Evolutionary conservation across 495 filamentous ascomycete genomes (phyloP), one percentile per base, ranked within the genome.

Genomic region (Gamarada debralockiae): DNA sequence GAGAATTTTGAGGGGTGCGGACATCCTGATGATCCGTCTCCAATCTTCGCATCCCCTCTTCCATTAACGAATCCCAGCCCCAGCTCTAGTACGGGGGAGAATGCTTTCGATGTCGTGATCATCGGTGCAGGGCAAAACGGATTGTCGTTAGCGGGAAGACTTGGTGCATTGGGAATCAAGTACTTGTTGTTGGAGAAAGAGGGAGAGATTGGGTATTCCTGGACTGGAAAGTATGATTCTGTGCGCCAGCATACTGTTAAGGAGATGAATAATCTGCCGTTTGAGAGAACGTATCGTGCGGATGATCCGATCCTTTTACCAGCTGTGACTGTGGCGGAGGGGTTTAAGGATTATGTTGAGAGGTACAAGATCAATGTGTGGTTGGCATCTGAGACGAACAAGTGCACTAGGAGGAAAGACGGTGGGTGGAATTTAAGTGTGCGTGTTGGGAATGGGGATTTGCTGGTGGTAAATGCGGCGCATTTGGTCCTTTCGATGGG

Each of bases 301-400:
- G 66, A 71, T 53, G 85, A 82, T 80, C 73, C 73, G 1, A 37
- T 74, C n/a, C 81, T 80, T 58, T 79, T 77, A 2, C 83, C 83
- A 0, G 85, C 85, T 56, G 81, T 85, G 58, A 85, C 86, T 45
- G 72, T 86, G 0, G 83, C 79, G 8, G 81, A 85, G 34, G 86
- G 80, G 69, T 82, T 86, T 59, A 80, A 86, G 52, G 70, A 70
- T 4, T 87, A 87, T 50, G 81, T 73, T 27, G 77, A 71, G 46
- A 52, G 78, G 7, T 65, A 85, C 18, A 83, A 86, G 53, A 69
- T 87, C 36, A 84, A 87, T 56, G 73, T 85, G 17, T 86, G 83
- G 83, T 78, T 70, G 3, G 55, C 54, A 3, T 77, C 80, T 3
- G 73, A 62, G 7, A 40, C 85, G 7, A 65, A 57, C 3, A 66